Evolutionary conservation across 2,329 filamentous ascomycete species (phyloP), one percentile per base, ranked within the genome.

Genomic region (Catunica adiposa): DNA sequence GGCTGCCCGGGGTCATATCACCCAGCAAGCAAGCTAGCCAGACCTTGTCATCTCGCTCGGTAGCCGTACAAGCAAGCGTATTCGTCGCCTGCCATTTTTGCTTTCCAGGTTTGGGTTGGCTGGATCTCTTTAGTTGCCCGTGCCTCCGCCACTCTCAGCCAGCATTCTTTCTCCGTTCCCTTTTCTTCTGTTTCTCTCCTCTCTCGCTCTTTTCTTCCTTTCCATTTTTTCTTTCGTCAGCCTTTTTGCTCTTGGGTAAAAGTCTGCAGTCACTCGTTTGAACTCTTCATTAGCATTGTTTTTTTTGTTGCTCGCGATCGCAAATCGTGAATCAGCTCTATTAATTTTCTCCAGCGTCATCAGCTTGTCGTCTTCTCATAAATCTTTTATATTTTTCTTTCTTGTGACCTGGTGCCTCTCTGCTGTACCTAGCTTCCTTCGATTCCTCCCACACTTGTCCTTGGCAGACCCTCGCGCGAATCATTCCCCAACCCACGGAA

Each of bases 231-330:
- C 17, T 46, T 25, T 55, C 31, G 46, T 48, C 38, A 50, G 51
- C 31, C 34, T 26, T 53, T 53, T 38, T 44, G 26, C 46, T 44
- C 51, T 51, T 22, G 20, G 44, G 50, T 54, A 26, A 38, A 54
- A 51, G 37, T 56, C 22, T 44, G 42, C 48, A 53, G 56, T 58
- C 56, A 56, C 31, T 58, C 56, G 56, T 56, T 56, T 53, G 56
- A 57, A 29, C 40, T 17, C 22, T 46, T 48, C n/a, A 9, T 46
- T 52, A 29, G 25, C 25, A 31, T 46, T 56, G 3, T 15, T 40
- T 3, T 23, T 47, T 38, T 25, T n/a, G 26, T 26, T 38, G 17
- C 38, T 38, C 25, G 22, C 37, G 46, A 14, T 17, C 15, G 22
- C 20, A 23, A 23, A 20, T 26, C 17, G 4, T 34, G 20, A n/a